A percentile compares a stretch with the other conserved stretches of the same genome.
phyloP scores from a whole-genome alignment of 257 asterid species.

The Rauvolfia tetraphylla region DNA sequence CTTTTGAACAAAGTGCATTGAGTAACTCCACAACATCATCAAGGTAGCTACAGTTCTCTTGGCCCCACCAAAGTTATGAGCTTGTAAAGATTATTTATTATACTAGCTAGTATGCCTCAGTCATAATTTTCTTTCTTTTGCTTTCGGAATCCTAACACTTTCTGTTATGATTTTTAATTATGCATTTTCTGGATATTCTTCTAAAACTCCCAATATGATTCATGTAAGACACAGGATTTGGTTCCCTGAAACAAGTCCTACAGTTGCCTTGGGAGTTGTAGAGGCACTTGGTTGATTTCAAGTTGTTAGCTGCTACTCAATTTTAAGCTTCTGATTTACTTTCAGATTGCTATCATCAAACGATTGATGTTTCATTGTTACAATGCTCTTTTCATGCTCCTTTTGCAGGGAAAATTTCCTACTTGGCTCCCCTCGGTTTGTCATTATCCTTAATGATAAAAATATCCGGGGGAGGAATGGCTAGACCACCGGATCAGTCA shows the following conservation, averaged over 20 bases:
- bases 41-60: too few relatives aligned
- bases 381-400: neutral
- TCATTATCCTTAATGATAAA: neutral
- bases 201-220: neutral
- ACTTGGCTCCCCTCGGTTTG: neutral
- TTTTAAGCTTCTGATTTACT: neutral
- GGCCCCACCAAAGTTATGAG: too few relatives aligned
- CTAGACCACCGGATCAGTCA: neutral
- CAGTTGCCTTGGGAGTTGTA: neutral
- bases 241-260: neutral
- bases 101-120: too few relatives aligned
- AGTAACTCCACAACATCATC: neutral
- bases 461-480: neutral
- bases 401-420: neutral
- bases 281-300: neutral
- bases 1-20: neutral
- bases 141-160: neutral
- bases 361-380: neutral
- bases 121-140: neutral
- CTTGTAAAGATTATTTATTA: neutral
- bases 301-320: neutral
- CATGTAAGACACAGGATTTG: neutral
- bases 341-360: neutral
- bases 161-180: neutral
- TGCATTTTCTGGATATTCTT: neutral